Evolutionary conservation across 192 early-diverging fungal genomes (phyloP), one percentile per base, ranked within the genome.

Genomic region (Backusella tarrabulga): DNA sequence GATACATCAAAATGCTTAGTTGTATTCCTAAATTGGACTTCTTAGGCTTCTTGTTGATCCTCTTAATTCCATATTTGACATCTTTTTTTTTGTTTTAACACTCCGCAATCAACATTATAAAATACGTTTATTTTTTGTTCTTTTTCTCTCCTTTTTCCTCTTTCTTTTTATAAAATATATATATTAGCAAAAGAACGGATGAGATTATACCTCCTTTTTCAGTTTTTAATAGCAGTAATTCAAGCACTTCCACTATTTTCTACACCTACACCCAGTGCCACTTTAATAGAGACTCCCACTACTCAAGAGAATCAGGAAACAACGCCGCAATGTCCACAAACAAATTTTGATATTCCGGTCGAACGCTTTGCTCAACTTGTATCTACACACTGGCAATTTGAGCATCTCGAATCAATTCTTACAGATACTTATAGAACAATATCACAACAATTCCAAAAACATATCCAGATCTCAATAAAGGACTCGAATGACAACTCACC

Each of bases 331-430:
- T 63, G 56, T 63, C 56, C 56, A 29, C 23, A 63, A 29, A 63
- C 56, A 7, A 98, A 71, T n/a, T 63, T 63, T 34, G 34, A 41
- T 34, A 54, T 77, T 3, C 68, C 71, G 26, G 19, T 77, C 14
- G 76, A 77, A 17, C 46, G 42, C 6, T 77, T 77, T 67, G 70
- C 71, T 6, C 76, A 77, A 34, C 36, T 77, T 3, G 15, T 77
- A n/a, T 38, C 76, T 12, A 66, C 76, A 4, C 76, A 77, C 60
- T 72, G 69, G 76, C 76, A 77, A 29, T 77, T 77, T 38, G 76
- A 77, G 44, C 76, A 77, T 60, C 35, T 77, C 19, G 76, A 77
- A 23, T 29, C 42, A 3, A 71, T 77, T 19, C 71, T 72, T 21
- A 56, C 40, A 6, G 63, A n/a, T 8, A 71, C 36, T 32, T 66